Evolutionary conservation across 495 filamentous ascomycete genomes (phyloP).

Genomic region (Penicillium canariense): DNA sequence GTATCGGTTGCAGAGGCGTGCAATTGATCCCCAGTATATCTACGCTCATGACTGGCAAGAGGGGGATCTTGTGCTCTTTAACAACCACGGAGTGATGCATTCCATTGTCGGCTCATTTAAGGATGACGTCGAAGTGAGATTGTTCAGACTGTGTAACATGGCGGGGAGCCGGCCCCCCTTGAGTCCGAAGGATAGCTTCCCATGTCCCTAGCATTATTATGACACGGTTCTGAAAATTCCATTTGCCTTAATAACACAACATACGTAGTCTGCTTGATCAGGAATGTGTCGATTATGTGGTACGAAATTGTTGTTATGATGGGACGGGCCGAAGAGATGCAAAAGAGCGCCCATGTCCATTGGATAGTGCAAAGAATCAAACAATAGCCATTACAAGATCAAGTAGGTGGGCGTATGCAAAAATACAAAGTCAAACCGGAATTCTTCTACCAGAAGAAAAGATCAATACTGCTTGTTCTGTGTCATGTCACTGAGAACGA

Average conservation of each 20-base stretch:
- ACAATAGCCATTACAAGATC: too few species aligned
- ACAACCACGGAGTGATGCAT: constrained; percentile 68
- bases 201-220: not conserved
- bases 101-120: constrained; percentile 68
- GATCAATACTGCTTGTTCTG: too few species aligned
- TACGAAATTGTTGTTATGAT: too few species aligned
- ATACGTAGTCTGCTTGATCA: too few species aligned
- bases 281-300: too few species aligned
- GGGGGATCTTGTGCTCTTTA: constrained; percentile 67
- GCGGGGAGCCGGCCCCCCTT: constrained; percentile 39
- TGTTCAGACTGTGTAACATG: constrained; percentile 73
- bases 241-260: not conserved
- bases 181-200: not conserved
- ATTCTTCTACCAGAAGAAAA: too few species aligned
- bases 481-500: too few species aligned
- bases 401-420: too few species aligned
- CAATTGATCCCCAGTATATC: constrained; percentile 58
- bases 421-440: too few species aligned
- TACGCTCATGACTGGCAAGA: constrained; percentile 71
- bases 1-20: constrained; percentile 61
- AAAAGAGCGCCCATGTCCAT: too few species aligned
- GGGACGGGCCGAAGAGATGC: too few species aligned
- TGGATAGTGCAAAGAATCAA: too few species aligned
- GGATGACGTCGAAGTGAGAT: constrained; percentile 56
- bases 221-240: not conserved